Evolutionary conservation across 169 alveolate species (phyloP).

Genomic region (Plasmodium relictum): DNA sequence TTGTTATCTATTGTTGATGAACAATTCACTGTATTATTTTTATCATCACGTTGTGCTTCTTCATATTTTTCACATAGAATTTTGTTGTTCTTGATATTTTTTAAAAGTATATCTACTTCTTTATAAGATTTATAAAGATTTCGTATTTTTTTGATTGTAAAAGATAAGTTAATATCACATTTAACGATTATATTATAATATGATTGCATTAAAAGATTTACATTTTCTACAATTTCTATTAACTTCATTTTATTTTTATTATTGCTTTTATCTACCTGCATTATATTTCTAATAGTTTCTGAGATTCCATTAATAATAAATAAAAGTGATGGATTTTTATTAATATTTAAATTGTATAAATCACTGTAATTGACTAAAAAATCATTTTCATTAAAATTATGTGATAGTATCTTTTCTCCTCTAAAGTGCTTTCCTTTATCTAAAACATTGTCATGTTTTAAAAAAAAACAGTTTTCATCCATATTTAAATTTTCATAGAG

Average conservation of each 20-base stretch:
- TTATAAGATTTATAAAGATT: slow-evolving; percentile 27
- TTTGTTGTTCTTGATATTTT: neutral
- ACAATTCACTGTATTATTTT: neutral
- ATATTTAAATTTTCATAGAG: neutral
- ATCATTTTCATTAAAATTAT: no score
- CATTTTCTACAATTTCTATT: slow-evolving; percentile 28
- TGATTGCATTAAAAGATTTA: slow-evolving; percentile 39
- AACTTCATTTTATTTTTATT: slow-evolving; percentile 25
- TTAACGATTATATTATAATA: slow-evolving; percentile 23
- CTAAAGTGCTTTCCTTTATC: no score
- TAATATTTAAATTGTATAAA: neutral
- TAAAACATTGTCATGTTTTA: no score
- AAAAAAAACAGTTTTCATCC: neutral
- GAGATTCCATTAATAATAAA: slow-evolving; percentile 39
- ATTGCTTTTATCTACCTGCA: slow-evolving; percentile 21
- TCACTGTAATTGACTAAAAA: neutral
- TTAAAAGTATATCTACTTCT: neutral
- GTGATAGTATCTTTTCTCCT: no score
- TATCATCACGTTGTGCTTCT: neutral
- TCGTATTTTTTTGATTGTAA: slow-evolving; percentile 14
- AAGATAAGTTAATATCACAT: slow-evolving; percentile 20
- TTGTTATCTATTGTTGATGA: neutral
- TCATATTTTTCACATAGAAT: neutral
- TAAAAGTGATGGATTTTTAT: slow-evolving; percentile 28
- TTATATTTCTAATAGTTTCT: slow-evolving; percentile 14